phyloP scores from a whole-genome alignment of 257 asterid genomes.

The Nicotiana otophora region DNA sequence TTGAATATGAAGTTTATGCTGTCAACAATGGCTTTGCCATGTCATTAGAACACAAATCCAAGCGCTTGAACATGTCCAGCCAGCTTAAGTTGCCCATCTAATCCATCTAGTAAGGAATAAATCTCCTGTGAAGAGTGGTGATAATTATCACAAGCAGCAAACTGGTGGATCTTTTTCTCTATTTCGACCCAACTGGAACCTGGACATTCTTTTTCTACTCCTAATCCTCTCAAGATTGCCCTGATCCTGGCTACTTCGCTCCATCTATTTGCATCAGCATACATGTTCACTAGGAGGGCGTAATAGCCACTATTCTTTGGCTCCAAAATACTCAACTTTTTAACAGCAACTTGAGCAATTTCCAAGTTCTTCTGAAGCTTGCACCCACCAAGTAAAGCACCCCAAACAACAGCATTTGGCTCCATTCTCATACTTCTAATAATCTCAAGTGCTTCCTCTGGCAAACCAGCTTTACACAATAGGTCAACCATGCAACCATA shows the following conservation, averaged over 20 bases:
- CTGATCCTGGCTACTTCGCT: conserved; percentile 50
- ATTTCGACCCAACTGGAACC: conserved; percentile 81
- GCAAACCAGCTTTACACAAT: conserved; percentile 63
- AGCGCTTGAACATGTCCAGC: conserved; percentile 15
- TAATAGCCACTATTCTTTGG: conserved; percentile 59
- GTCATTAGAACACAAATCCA: conserved; percentile 15
- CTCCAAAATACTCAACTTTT: conserved; percentile 47
- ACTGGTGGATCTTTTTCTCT: conserved; percentile 45
- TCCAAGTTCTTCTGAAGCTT: conserved; percentile 64
- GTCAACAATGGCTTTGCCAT: background rate
- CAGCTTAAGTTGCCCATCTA: conserved; percentile 52
- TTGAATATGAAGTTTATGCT: background rate
- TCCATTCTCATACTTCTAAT: conserved; percentile 61
- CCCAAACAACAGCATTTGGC: conserved; percentile 76
- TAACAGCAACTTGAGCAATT: conserved; percentile 58
- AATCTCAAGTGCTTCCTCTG: conserved; percentile 66
- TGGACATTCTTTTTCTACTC: conserved; percentile 54
- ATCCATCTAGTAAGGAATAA: conserved; percentile 34
- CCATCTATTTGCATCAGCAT: conserved; percentile 73
- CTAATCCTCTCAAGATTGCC: conserved; percentile 46
- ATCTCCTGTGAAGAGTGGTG: conserved; percentile 46
- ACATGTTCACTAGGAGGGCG: conserved; percentile 56
- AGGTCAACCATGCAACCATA: conserved; percentile 87
- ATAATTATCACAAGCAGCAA: conserved; percentile 56
- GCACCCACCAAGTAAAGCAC: conserved; percentile 69